phyloP scores from a whole-genome alignment of 176 grass and related monocot species.

The Aegilops umbellulata region DNA sequence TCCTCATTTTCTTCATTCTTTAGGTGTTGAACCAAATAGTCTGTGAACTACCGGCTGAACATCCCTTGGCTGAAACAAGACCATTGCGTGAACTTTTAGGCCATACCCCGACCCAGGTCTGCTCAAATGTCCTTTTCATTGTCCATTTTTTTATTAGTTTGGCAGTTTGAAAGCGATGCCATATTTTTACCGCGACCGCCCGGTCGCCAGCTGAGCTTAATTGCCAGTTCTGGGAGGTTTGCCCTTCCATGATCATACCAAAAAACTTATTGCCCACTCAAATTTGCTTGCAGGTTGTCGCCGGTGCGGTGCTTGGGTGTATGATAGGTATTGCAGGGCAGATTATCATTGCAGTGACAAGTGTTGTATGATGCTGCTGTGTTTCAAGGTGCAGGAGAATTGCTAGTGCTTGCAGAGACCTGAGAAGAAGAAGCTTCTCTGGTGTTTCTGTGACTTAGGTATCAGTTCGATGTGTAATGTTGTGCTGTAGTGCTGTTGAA shows the following conservation, averaged over 20 bases:
- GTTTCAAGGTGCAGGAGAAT: slow-evolving; percentile 32
- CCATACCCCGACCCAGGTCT: slow-evolving; percentile 95
- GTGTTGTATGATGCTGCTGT: slow-evolving; percentile 2
- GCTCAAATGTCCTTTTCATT: slow-evolving; percentile 23
- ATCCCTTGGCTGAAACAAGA: slow-evolving; percentile 79
- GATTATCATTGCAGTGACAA: slow-evolving; percentile 26
- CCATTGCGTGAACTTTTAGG: slow-evolving; percentile 92
- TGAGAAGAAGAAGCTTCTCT: slow-evolving; percentile 49
- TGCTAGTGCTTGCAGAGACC: slow-evolving; percentile 36
- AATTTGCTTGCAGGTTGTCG: slow-evolving; percentile 55
- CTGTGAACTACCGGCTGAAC: slow-evolving; percentile 84
- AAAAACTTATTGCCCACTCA: slow-evolving; percentile 17
- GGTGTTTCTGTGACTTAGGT: slow-evolving; percentile 42
- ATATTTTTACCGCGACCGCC: neutral
- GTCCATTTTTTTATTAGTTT: slow-evolving; percentile 4
- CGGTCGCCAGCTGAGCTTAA: neutral
- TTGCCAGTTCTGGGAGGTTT: neutral
- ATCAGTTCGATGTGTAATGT: slow-evolving; percentile 24
- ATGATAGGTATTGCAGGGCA: slow-evolving; percentile 52
- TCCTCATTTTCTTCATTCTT: neutral
- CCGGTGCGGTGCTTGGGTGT: slow-evolving; percentile 60
- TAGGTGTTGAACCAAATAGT: slow-evolving; percentile 98
- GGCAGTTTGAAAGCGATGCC: slow-evolving; percentile 23
- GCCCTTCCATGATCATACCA: neutral
- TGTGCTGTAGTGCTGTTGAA: slow-evolving; percentile 34